These are phyloP conservation scores for Caryopteris hybrid DNA, from an alignment of 305 asterid species.

Conservation along the genomic window DNA sequence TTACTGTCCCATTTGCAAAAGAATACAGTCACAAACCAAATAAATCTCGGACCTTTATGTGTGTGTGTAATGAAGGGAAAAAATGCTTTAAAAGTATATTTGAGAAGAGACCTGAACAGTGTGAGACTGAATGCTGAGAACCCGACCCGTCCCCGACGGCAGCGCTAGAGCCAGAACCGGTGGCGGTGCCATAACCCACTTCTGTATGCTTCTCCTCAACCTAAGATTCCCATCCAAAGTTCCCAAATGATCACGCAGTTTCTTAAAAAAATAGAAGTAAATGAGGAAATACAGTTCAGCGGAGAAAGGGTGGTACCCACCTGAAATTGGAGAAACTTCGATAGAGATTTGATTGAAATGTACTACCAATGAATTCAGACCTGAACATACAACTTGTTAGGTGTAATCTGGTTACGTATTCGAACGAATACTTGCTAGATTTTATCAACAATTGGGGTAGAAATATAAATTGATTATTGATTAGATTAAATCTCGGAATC, in stretches of 20 bases:
- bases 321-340: constrained; percentile 32
- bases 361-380: constrained; percentile 8
- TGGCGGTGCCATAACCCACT: constrained; percentile 60
- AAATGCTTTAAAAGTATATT: not conserved
- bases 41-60: not conserved
- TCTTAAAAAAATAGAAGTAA: not conserved
- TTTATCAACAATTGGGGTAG: not conserved
- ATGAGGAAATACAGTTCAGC: not conserved
- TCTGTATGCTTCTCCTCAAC: constrained; percentile 29
- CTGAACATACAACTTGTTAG: constrained; percentile 30
- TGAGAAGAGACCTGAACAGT: constrained; percentile 69
- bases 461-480: no score
- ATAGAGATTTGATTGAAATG: constrained; percentile 16
- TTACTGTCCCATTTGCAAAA: not conserved
- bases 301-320: constrained; percentile 15
- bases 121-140: constrained; percentile 92
- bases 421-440: not conserved
- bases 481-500: not conserved
- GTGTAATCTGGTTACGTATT: not conserved
- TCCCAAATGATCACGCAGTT: not conserved
- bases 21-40: not conserved
- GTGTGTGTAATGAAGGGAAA: not conserved
- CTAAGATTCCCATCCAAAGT: constrained; percentile 28
- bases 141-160: constrained; percentile 89
- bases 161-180: constrained; percentile 80